Conservation (phyloP, 192 early-diverging fungal species). For the Coemansia javaensis region DNA sequence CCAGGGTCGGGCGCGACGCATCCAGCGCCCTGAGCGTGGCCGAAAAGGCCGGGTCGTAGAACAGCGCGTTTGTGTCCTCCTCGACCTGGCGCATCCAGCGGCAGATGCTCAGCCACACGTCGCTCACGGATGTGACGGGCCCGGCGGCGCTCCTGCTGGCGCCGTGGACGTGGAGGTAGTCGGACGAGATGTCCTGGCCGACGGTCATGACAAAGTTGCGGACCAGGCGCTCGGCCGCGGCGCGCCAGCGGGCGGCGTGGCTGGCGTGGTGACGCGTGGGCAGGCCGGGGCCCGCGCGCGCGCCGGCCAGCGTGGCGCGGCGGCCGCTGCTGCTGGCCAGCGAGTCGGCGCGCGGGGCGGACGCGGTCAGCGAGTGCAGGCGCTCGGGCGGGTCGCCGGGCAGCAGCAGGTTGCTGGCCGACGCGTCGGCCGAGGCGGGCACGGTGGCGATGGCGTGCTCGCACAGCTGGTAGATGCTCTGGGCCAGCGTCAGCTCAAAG, state of each 20-base stretch:
- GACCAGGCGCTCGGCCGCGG: constrained; percentile 28
- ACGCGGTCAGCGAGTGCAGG: constrained; percentile 23
- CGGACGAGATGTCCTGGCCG: constrained; percentile 36
- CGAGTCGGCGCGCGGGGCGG: constrained; percentile 28
- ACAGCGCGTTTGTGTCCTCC: constrained; percentile 42
- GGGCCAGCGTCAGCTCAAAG: constrained; percentile 45
- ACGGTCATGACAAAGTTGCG: constrained; percentile 47
- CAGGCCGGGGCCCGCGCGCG: neutral
- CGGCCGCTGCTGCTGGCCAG: constrained; percentile 28
- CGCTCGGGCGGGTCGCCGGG: constrained; percentile 6
- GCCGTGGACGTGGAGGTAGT: constrained; percentile 16
- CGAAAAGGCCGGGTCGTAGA: constrained; percentile 42
- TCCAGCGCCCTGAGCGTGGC: constrained; percentile 24
- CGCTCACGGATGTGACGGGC: constrained; percentile 12
- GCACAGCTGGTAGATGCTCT: constrained; percentile 50
- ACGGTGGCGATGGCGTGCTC: constrained; percentile 39
- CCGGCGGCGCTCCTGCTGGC: neutral
- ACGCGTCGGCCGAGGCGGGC: constrained; percentile 14
- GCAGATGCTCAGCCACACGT: constrained; percentile 41
- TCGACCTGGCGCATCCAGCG: constrained; percentile 44
- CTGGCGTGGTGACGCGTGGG: constrained; percentile 7
- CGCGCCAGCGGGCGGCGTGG: constrained; percentile 36
- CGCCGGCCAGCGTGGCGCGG: constrained; percentile 3
- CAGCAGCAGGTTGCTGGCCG: constrained; percentile 14
- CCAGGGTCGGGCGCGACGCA: too few species aligned